These are phyloP conservation scores for Zygosaccharomyces rouxii DNA, from an alignment of 805 yeast species.

Conservation along the genomic window DNA sequence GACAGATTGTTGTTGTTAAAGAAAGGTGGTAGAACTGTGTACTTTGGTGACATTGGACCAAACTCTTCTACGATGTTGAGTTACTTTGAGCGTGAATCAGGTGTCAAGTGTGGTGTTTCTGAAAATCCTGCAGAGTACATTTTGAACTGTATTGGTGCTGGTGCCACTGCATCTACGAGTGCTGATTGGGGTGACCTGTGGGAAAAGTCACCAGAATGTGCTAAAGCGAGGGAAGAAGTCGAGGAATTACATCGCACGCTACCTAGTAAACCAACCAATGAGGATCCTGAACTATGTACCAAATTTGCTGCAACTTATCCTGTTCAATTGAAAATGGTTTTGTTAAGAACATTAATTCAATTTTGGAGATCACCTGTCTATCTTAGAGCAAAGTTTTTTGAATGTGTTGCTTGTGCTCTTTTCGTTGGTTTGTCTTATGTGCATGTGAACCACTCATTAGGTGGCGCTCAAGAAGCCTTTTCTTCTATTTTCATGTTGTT, in stretches of 20 bases:
- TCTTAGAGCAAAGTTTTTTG: conserved; percentile 51
- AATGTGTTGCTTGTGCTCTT: conserved; percentile 50
- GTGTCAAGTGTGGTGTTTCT: conserved; percentile 53
- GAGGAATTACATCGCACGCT: conserved; percentile 48
- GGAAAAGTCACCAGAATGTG: conserved; percentile 48
- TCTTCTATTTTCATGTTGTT: conserved; percentile 55
- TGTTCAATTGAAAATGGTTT: conserved; percentile 43
- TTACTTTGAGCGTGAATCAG: conserved; percentile 71
- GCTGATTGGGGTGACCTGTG: conserved; percentile 65
- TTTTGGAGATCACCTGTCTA: conserved; percentile 62
- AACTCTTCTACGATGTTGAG: conserved; percentile 52
- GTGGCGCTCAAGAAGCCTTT: conserved; percentile 64
- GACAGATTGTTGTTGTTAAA: conserved; percentile 64
- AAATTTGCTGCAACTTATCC: conserved; percentile 44
- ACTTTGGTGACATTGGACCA: conserved; percentile 75
- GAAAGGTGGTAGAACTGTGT: conserved; percentile 75
- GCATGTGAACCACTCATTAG: conserved; percentile 52
- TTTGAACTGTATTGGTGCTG: conserved; percentile 72
- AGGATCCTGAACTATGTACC: conserved; percentile 37
- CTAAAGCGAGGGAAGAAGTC: conserved; percentile 49
- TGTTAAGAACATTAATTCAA: conserved; percentile 54
- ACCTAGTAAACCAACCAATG: conserved; percentile 30
- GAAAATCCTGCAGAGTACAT: conserved; percentile 79
- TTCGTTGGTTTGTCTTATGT: conserved; percentile 69
- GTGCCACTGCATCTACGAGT: conserved; percentile 59